phyloP scores from a whole-genome alignment of 768 basidiomycete genomes.

The Rhizopogon vesiculosus region DNA sequence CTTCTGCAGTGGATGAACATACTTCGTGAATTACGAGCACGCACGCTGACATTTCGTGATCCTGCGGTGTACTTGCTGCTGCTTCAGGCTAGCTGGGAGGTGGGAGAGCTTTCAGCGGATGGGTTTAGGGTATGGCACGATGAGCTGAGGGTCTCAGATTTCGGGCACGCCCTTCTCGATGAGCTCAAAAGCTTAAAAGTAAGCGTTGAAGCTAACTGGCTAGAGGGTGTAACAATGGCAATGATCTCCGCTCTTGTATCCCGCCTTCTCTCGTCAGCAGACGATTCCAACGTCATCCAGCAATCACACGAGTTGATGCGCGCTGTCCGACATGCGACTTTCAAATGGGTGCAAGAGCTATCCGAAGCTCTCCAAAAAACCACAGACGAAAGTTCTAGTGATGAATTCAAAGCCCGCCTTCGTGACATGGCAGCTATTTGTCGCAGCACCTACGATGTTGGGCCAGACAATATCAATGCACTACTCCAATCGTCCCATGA shows the following conservation, averaged over 20 bases:
- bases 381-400: neutral
- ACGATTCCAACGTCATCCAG: constrained; percentile 8
- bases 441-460: constrained; percentile 26
- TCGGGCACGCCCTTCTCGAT: constrained; percentile 27
- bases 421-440: constrained; percentile 17
- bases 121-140: constrained; percentile 31
- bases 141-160: constrained; percentile 25
- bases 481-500: constrained; percentile 21
- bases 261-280: constrained; percentile 29
- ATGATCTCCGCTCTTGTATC: constrained; percentile 24
- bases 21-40: constrained; percentile 31
- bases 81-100: constrained; percentile 36
- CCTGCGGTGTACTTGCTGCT: constrained; percentile 36
- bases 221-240: constrained; percentile 20
- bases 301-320: constrained; percentile 22
- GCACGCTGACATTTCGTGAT: constrained; percentile 28
- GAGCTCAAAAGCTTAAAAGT: constrained; percentile 27
- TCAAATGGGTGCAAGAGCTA: constrained; percentile 34
- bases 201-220: constrained; percentile 34
- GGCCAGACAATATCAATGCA: neutral
- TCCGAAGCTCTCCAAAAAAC: constrained; percentile 11
- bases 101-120: constrained; percentile 20
- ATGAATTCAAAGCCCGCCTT: constrained; percentile 6
- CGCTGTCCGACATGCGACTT: constrained; percentile 24
- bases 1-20: constrained; percentile 46